A percentile compares a stretch with the other conserved stretches of the same genome.
These are phyloP conservation scores for Rosa lucieae DNA, from an alignment of 306 rosid species.

Conservation along the genomic window DNA sequence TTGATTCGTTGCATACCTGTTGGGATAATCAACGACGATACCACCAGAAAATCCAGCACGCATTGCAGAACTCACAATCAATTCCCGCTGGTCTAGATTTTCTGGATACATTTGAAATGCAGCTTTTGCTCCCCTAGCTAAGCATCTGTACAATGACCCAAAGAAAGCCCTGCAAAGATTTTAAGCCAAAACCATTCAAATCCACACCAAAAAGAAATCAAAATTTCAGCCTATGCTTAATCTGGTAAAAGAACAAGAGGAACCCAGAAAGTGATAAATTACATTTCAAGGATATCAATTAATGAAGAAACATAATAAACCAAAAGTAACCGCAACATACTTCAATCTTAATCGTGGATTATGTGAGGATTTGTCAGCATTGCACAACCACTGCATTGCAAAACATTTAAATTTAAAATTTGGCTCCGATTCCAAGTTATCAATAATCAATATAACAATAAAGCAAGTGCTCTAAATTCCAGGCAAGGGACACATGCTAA, in stretches of 20 bases:
- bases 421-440: not conserved
- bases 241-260: not conserved
- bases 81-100: constrained; percentile 66
- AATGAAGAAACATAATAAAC: not conserved
- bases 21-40: constrained; percentile 85
- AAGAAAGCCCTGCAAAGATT: constrained; percentile 73
- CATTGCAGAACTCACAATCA: constrained; percentile 83
- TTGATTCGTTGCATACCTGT: constrained; percentile 53
- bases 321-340: constrained; percentile 44
- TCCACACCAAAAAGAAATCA: constrained; percentile 4
- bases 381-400: constrained; percentile 90
- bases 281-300: not conserved
- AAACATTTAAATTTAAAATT: constrained; percentile 12
- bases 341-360: constrained; percentile 79
- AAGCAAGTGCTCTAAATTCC: not conserved
- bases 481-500: not conserved
- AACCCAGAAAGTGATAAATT: not conserved
- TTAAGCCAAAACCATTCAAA: not conserved
- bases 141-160: constrained; percentile 77
- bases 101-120: constrained; percentile 87
- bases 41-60: constrained; percentile 95
- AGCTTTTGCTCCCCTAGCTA: constrained; percentile 87
- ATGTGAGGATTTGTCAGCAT: constrained; percentile 92
- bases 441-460: not conserved
- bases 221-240: constrained; percentile 8